Evolutionary conservation across 371 early-diverging fungal genomes (phyloP), one percentile per base, ranked within the genome.

Genomic region (Coemansia sp.): DNA sequence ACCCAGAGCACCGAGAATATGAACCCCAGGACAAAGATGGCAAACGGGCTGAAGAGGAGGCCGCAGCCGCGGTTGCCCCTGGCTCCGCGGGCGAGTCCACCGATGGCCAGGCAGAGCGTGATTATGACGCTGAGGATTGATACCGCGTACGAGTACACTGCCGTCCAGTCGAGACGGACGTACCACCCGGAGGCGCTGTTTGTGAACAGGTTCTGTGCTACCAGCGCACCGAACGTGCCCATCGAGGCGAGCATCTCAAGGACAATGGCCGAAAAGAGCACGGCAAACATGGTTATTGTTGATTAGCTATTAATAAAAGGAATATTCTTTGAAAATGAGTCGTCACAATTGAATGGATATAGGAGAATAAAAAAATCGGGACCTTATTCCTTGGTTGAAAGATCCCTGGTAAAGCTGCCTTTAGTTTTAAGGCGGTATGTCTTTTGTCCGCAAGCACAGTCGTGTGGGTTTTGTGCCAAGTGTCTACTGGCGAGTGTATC

Each of bases 161-260:
- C 63, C 2, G 76, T 75, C 76, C 76, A 75, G 50, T 75, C 70
- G 6, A 75, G 61, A 2, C 67, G 33, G 4, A 75, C 48, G 38
- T 65, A 66, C 69, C 76, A 69, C 14, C 76, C 76, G 30, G 70
- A 54, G 1, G 76, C 76, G 33, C 76, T 69, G 61, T 75, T 75
- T 6, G 69, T 75, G 33, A 66, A 75, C 20, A 75, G 41, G 10
- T 75, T 65, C 56, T 75, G 76, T 0, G 70, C 70, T 11, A 66
- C 66, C 12, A 75, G 63, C 0, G 69, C 66, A 1, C 66, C 76
- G 53, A 75, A 66, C 1, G 70, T 62, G 14, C 76, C 76, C 60
- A 75, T 75, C n/a, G 76, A 75, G 2, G 70, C 66, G 5, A 75
- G 55, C 8, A 75, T 61, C 63, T 75, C 60, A 7, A 75, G 48